phyloP scores from a whole-genome alignment of 2,329 filamentous ascomycete genomes.

The Akanthomyces lecanii region DNA sequence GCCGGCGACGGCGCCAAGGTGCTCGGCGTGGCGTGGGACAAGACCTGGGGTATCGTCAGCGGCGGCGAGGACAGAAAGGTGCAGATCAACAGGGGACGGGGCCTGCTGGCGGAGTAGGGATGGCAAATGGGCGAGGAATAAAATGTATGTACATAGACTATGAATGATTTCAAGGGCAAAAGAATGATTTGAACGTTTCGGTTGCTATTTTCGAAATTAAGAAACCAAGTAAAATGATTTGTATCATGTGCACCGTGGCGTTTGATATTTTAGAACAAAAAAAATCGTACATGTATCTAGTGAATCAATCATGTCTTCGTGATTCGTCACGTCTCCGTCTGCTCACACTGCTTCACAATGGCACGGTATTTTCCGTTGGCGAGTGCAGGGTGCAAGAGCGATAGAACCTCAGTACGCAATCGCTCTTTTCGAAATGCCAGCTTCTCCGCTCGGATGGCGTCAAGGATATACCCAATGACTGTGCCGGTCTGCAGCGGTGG shows the following conservation, averaged over 20 bases:
- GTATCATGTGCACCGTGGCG: background rate
- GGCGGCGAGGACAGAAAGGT: constrained; percentile 91
- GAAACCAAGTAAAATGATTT: background rate
- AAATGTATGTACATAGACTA: constrained; percentile 12
- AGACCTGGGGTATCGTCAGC: constrained; percentile 81
- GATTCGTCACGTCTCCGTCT: background rate
- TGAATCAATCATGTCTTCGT: background rate
- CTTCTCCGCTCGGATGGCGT: constrained; percentile 47
- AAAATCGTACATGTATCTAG: background rate
- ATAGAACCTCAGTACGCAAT: constrained; percentile 42
- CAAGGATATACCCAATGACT: constrained; percentile 56
- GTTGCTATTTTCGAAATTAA: background rate
- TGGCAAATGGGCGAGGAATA: background rate
- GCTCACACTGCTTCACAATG: constrained; percentile 25
- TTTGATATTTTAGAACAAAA: background rate
- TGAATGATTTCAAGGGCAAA: background rate
- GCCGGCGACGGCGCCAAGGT: constrained; percentile 87
- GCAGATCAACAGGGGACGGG: constrained; percentile 76
- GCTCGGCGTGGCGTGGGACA: constrained; percentile 82
- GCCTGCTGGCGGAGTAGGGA: constrained; percentile 38
- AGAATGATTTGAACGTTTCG: constrained; percentile 5
- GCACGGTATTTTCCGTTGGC: constrained; percentile 24
- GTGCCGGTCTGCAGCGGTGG: constrained; percentile 55
- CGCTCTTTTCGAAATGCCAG: constrained; percentile 46
- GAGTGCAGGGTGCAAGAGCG: constrained; percentile 26